Base-by-base conservation (phyloP, 2,329 filamentous ascomycete species). In the Xylariales sp. region DNA sequence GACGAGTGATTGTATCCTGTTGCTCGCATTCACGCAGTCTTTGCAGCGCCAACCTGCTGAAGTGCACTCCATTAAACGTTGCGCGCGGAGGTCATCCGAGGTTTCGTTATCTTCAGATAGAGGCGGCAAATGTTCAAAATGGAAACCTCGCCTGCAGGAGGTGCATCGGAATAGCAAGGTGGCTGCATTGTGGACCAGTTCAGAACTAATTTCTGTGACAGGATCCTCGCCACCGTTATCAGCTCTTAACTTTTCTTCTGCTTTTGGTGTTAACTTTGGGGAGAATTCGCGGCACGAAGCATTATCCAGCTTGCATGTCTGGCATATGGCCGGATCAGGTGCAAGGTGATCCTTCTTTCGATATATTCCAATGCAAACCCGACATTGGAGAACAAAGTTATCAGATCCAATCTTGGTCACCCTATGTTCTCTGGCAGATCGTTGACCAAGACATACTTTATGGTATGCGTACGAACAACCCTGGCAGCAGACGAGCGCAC, bases 381-480 rank as follows among this genome's bases (percentile, higher is more conserved):
- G 83, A 63, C 93, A 98, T 57, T 98, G 93, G 27, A 98, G 66
- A 13, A 98, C 82, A 50, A 95, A 97, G 25, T 83, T 63, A 3
- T 83, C 79, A 1, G 83, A 69, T 3, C 71, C 81, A 37, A 96
- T 63, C 58, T 97, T 98, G 17, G 89, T 97, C 8, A 88, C 88
- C 24, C 93, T 66, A 57, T 97, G 93, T n/a, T 95, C 88, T 43
- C 93, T 76, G 11, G 60, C 68, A 36, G 74, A 76, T 34, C 93
- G 78, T 33, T 73, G 69, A 1, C 91, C 89, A 19, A 98, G 70
- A 54, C 93, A 98, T 28, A 65, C 66, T 58, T 86, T 88, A 62
- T 98, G 93, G 49, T 88, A 95, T 0, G 85, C 74, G 33, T 83
- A 70, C 2, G 83, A 88, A 57, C 93, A 98, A 20, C 93, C 93